Conservation (phyloP, 208 protist genomes). For the Perkinsela sp. region DNA sequence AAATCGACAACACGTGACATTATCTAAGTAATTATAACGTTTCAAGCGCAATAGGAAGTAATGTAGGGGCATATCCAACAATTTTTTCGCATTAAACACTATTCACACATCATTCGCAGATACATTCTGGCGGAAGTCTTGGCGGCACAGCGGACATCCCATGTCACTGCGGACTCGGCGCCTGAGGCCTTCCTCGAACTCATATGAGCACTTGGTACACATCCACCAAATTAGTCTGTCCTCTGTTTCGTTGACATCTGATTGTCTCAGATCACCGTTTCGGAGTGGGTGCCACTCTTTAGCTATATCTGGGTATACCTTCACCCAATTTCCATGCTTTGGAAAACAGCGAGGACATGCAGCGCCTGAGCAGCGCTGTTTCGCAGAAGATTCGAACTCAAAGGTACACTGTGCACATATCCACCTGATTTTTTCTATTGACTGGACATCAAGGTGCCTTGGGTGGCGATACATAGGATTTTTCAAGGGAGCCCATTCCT, state of each 20-base stretch:
- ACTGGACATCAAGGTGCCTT: neutral
- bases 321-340: neutral
- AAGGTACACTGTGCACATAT: neutral
- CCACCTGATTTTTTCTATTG: neutral
- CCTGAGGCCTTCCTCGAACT: neutral
- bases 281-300: neutral
- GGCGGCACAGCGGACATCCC: neutral
- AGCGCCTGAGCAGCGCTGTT: neutral
- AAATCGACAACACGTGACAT: conserved; percentile 17
- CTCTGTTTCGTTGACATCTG: neutral
- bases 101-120: too few relatives aligned
- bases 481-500: neutral
- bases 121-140: neutral
- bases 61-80: too few relatives aligned
- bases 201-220: neutral
- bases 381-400: neutral
- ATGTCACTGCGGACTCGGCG: neutral
- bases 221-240: neutral
- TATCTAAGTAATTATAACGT: too few relatives aligned
- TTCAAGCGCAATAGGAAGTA: too few relatives aligned
- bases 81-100: too few relatives aligned
- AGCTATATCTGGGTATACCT: neutral
- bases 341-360: neutral
- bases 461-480: neutral
- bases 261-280: neutral